These are phyloP conservation scores for Stachybotrys chlorohalonatus DNA, from an alignment of 2,329 filamentous ascomycete species.

Conservation along the genomic window DNA sequence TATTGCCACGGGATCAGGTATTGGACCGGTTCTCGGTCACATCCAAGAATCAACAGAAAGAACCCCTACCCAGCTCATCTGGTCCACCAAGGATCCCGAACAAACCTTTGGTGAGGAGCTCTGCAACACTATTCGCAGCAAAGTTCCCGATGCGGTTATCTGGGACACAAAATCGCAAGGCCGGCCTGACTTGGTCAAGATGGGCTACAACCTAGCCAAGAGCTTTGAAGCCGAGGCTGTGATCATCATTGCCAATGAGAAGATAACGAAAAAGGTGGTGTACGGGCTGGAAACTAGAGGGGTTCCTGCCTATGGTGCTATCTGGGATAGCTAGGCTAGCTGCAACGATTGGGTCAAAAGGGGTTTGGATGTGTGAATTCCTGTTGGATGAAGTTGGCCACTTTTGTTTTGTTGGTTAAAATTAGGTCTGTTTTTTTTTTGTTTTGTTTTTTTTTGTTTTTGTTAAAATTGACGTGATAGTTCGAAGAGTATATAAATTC, in stretches of 20 bases:
- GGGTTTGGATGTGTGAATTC: no score
- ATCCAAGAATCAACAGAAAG: conserved; percentile 36
- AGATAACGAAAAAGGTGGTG: conserved; percentile 58
- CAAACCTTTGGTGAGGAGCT: conserved; percentile 53
- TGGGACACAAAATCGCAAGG: conserved; percentile 55
- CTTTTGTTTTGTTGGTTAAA: neutral
- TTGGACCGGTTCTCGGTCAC: conserved; percentile 56
- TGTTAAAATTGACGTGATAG: neutral
- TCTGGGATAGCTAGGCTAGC: conserved; percentile 48
- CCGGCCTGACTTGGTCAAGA: conserved; percentile 45
- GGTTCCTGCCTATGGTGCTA: conserved; percentile 60
- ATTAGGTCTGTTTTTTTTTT: neutral
- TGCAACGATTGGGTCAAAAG: no score
- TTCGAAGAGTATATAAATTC: neutral
- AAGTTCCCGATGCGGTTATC: conserved; percentile 55
- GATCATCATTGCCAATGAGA: conserved; percentile 63
- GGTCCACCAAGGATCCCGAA: conserved; percentile 55
- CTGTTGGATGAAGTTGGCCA: no score
- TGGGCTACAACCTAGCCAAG: conserved; percentile 43
- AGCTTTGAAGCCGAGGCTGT: conserved; percentile 57
- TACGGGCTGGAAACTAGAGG: conserved; percentile 58
- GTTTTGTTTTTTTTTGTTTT: no score
- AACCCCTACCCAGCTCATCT: conserved; percentile 51
- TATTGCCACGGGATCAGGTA: conserved; percentile 65
- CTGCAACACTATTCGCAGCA: conserved; percentile 41